A percentile compares a stretch with the other conserved stretches of the same genome.
Conservation (phyloP, 305 asterid genomes). For the Coffea humblotiana region DNA sequence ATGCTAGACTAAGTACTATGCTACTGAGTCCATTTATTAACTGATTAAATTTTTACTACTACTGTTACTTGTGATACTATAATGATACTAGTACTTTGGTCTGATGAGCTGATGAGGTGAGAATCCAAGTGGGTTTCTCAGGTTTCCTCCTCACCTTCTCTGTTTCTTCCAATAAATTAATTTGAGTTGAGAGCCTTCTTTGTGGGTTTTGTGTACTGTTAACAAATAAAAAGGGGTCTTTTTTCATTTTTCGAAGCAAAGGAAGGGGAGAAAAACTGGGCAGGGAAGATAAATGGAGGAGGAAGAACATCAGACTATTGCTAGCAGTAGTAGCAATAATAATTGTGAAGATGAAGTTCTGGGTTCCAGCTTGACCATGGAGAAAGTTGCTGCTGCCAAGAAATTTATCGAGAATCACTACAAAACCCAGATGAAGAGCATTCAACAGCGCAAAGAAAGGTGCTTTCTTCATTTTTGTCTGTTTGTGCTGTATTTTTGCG, state of each 20-base stretch:
- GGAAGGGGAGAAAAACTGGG: constrained; percentile 1
- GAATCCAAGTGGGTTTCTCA: constrained; percentile 19
- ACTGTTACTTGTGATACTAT: too few relatives aligned
- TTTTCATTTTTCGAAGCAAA: background rate
- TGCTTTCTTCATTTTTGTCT: background rate
- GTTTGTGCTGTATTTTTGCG: background rate
- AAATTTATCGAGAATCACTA: constrained; percentile 38
- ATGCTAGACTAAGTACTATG: too few relatives aligned
- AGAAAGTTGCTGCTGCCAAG: constrained; percentile 41
- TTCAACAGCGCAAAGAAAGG: constrained; percentile 39
- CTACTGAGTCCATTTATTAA: background rate
- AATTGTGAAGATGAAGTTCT: constrained; percentile 23
- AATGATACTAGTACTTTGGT: background rate
- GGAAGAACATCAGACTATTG: constrained; percentile 10
- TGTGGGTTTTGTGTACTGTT: background rate
- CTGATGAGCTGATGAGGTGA: constrained; percentile 21
- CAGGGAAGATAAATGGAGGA: constrained; percentile 16
- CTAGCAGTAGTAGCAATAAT: background rate
- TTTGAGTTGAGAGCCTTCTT: too few relatives aligned
- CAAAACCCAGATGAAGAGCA: constrained; percentile 39
- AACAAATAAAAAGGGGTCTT: background rate
- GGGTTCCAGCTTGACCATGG: constrained; percentile 36
- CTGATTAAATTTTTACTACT: background rate
- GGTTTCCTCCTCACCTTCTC: constrained; percentile 17
- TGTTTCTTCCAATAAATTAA: constrained; percentile 7